Evolutionary conservation across 2,329 filamentous ascomycete species (phyloP).

Genomic region (Graphilbum fragrans): DNA sequence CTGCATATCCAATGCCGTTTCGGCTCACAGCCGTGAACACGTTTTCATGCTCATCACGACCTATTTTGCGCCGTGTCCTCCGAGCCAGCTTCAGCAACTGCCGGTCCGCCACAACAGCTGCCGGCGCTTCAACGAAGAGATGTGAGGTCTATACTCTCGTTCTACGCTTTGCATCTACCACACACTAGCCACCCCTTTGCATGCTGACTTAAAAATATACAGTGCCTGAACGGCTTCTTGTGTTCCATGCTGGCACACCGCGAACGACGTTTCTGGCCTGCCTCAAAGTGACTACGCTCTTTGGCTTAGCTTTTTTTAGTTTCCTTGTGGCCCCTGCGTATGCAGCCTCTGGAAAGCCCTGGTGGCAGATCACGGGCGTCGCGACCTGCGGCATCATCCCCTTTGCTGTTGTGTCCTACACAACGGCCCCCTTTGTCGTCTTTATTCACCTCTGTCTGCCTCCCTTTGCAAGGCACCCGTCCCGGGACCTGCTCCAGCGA

Average conservation of each 20-base stretch:
- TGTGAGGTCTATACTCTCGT: neutral
- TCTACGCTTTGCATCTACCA: no score
- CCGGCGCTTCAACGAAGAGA: neutral
- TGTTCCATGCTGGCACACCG: constrained; percentile 64
- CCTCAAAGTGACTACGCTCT: constrained; percentile 58
- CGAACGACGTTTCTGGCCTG: constrained; percentile 57
- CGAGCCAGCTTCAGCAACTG: no score
- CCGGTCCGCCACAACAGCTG: no score
- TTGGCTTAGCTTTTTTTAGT: constrained; percentile 55
- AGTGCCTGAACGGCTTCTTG: constrained; percentile 44
- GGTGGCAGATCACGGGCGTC: constrained; percentile 27
- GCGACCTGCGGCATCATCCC: constrained; percentile 50
- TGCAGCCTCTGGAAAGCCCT: constrained; percentile 24
- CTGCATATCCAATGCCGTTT: no score
- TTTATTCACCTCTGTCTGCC: constrained; percentile 62
- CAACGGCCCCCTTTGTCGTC: constrained; percentile 58
- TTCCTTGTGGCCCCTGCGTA: constrained; percentile 52
- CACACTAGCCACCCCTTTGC: no score
- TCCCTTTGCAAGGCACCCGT: constrained; percentile 46
- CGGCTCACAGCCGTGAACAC: no score
- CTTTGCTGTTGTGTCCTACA: constrained; percentile 48
- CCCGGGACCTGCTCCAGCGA: constrained; percentile 32
- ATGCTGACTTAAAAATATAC: constrained; percentile 23
- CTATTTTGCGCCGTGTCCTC: no score
- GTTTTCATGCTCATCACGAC: no score